Percentiles rank a stretch among this genome's conserved stretches.
Evolutionary conservation across 495 filamentous ascomycete species (phyloP).

Genomic region (Xylaria grammica): DNA sequence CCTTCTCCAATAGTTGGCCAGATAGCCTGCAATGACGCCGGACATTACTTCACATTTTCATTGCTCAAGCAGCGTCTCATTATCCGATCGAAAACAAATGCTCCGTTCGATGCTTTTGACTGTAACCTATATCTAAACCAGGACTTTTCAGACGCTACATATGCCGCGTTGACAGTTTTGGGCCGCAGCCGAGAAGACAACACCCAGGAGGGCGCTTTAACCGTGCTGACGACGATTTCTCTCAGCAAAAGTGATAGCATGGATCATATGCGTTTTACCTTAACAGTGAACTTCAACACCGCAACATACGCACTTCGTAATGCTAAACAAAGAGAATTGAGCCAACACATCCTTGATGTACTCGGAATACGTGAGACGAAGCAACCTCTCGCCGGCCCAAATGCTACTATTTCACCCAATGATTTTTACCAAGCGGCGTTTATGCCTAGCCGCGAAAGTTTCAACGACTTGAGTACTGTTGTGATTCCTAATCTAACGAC

Average conservation of each 20-base stretch:
- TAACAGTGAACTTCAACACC: conserved; percentile 35
- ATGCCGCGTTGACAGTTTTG: conserved; percentile 2
- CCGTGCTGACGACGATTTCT: conserved; percentile 21
- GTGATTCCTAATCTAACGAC: conserved; percentile 37
- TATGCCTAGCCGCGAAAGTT: conserved; percentile 38
- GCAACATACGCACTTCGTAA: conserved; percentile 22
- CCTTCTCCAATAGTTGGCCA: background rate
- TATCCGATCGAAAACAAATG: conserved; percentile 1
- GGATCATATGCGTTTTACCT: conserved; percentile 25
- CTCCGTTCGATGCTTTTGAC: conserved; percentile 17
- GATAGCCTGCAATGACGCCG: conserved; percentile 14
- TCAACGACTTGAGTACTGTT: conserved; percentile 28
- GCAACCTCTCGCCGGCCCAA: background rate
- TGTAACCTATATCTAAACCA: conserved; percentile 16
- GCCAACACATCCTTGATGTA: conserved; percentile 15
- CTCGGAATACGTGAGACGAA: background rate
- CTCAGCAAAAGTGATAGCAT: conserved; percentile 17
- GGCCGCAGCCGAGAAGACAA: conserved; percentile 22
- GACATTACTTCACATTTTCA: conserved; percentile 1
- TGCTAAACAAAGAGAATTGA: conserved; percentile 25
- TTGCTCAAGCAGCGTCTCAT: background rate
- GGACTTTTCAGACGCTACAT: background rate
- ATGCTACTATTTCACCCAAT: conserved; percentile 38
- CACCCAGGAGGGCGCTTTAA: conserved; percentile 27
- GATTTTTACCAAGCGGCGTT: conserved; percentile 54